These are phyloP conservation scores for Kodamaea nitidulidarum DNA, from an alignment of 805 yeast genomes.

Conservation along the genomic window DNA sequence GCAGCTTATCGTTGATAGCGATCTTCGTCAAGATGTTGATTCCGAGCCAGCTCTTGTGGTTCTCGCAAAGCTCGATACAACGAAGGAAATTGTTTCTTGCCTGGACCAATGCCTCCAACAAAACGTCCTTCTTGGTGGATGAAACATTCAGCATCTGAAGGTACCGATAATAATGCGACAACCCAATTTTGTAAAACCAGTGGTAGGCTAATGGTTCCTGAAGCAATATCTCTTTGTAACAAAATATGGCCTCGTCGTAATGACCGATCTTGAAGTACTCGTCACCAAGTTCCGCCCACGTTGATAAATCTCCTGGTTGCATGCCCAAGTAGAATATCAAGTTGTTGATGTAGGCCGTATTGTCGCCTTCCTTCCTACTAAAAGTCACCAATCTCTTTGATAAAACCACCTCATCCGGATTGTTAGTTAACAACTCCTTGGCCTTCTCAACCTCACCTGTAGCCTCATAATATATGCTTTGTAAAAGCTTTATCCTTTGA, in stretches of 20 bases:
- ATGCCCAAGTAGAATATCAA: constrained; percentile 53
- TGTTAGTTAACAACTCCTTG: constrained; percentile 21
- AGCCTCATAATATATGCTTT: constrained; percentile 55
- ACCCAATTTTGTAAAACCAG: constrained; percentile 59
- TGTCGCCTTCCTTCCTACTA: constrained; percentile 21
- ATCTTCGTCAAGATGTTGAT: constrained; percentile 39
- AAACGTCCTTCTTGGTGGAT: constrained; percentile 31
- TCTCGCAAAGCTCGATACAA: constrained; percentile 72
- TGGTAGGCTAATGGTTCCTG: constrained; percentile 68
- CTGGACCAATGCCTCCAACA: constrained; percentile 20
- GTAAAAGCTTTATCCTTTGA: constrained; percentile 53
- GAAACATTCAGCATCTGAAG: constrained; percentile 17
- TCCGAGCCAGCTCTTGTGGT: constrained; percentile 75
- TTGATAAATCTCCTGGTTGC: constrained; percentile 69
- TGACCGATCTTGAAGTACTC: constrained; percentile 59
- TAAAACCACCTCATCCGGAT: constrained; percentile 34
- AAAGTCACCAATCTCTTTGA: constrained; percentile 37
- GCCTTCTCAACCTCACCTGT: constrained; percentile 36
- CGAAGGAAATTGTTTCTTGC: constrained; percentile 54
- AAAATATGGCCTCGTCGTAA: constrained; percentile 61
- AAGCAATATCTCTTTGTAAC: constrained; percentile 67
- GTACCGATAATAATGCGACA: constrained; percentile 28
- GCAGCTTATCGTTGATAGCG: constrained; percentile 17
- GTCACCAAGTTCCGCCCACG: constrained; percentile 75
- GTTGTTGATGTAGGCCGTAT: constrained; percentile 48